Evolutionary conservation across 1,284 basidiomycete species (phyloP), one percentile per base, ranked within the genome.

Genomic region (Gomphus bonarii): DNA sequence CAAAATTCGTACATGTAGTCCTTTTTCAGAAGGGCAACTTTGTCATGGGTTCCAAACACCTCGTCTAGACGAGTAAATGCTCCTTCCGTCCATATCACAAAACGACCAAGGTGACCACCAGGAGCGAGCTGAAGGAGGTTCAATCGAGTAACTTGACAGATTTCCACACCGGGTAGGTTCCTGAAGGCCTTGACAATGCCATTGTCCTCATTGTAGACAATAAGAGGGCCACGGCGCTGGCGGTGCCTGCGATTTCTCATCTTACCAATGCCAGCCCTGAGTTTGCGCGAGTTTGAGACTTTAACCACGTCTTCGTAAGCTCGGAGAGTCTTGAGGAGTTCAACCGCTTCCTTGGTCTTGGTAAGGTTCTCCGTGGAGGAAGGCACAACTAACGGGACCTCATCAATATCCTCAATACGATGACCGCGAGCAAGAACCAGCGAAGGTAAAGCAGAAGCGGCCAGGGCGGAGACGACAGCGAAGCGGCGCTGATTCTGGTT

Each of bases 401-500:
- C 97, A 72, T 93, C 84, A 70, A 98, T 85, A 75, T 94, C 76
- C 82, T 99, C 97, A 73, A 99, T 95, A 71, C 95, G 91, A 83
- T 99, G 97, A 61, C 97, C 97, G 66, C 97, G 95, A 60, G 97
- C 97, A 65, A 99, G 92, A 68, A 99, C 93, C 68, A 99, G 90
- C 59, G 97, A 95, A 58, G 97, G 95, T 62, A 99, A 85, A 51
- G 95, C 95, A 60, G 97, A 97, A 22, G 97, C 97, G 59, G 97
- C 97, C 61, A 99, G 85, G 58, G 95, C 97, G 64, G 97, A 99
- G 64, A 97, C 95, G 63, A 92, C 88, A 60, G 97, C 97, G 75
- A 93, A 99, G 66, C 97, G 92, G 73, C 91, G 91, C 79, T 99
- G 95, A 82, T 95, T 97, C 81, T 95, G 91, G 87, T 97, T 97